Base-by-base conservation (phyloP, 495 filamentous ascomycete species). In the Elasticomyces elasticus region DNA sequence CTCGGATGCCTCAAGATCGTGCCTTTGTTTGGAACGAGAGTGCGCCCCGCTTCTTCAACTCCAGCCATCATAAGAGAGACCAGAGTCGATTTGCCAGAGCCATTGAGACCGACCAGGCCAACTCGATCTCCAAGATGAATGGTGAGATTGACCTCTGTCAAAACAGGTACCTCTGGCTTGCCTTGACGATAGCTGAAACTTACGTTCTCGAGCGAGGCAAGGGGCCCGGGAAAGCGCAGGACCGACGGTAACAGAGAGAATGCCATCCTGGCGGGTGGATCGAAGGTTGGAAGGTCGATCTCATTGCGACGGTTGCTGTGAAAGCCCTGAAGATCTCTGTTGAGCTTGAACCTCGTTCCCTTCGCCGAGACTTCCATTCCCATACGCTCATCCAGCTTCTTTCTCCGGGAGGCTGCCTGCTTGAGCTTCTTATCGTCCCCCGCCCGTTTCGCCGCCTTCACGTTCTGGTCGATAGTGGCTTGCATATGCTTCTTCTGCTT, bases 351-450 rank as follows among this genome's bases (percentile, higher is more conserved):
- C 20, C 82, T 70, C 11, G 75, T 75, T 9, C 87, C 87, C 25
- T 72, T 80, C n/a, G 81, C 79, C 60, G 67, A 79, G 35, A 84
- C 81, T 53, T 89, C 73, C 55, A 89, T 66, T 3, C 86, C 87
- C 80, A 79, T 81, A 35, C 86, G 74, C 48, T 91, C 81, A 52
- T 90, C 86, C 10, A 94, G 74, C 61, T 85, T 87, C 68, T 88
- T 90, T 64, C 87, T 85, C 7, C 86, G 74, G 1, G 79, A 83
- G 49, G 85, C 86, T 19, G 86, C 87, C 69, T 86, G 81, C 22
- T 83, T 79, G 20, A 91, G 72, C 62, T 86, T 87, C 61, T 87
- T 89, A 48, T 87, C 81, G 59, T 91, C 86, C 31, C 85, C 83
- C 17, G 78, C 80, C 40, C 79, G 77, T 66, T 82, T 85, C 20